Conservation (phyloP, 2,329 filamentous ascomycete species). For the Pestalotiopsis fici region DNA sequence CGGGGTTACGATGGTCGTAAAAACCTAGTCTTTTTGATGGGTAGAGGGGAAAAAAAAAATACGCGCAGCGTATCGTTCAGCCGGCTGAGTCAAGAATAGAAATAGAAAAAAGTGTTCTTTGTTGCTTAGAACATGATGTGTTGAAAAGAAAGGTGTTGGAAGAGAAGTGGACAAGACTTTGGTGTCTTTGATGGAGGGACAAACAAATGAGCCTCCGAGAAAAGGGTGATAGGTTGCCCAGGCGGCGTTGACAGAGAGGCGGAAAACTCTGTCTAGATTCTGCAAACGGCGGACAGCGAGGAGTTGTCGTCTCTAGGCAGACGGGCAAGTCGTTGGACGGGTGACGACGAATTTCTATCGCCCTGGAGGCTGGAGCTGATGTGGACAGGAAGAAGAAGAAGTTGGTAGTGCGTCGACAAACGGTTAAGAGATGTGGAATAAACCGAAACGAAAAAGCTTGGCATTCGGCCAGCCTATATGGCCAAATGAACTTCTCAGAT, state of each 20-base stretch:
- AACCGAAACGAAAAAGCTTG: not conserved
- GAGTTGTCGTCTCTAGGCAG: not conserved
- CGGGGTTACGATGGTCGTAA: not conserved
- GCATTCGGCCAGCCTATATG: not conserved
- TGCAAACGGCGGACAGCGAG: too few species aligned
- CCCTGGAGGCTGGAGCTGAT: not conserved
- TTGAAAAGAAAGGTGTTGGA: conserved; percentile 12
- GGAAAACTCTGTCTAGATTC: not conserved
- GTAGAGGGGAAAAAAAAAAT: conserved; percentile 2
- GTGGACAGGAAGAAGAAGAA: not conserved
- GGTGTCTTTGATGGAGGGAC: not conserved
- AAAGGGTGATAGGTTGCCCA: not conserved
- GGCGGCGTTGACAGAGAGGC: not conserved
- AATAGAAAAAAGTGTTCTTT: conserved; percentile 16
- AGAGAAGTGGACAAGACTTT: conserved; percentile 12
- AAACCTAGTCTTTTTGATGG: not conserved
- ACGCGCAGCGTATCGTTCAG: conserved; percentile 17
- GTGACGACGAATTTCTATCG: too few species aligned
- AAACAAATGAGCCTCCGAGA: not conserved
- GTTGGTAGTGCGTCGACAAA: not conserved
- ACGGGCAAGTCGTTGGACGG: too few species aligned
- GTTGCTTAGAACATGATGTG: conserved; percentile 4
- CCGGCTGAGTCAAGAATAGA: conserved; percentile 19
- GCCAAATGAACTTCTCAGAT: not conserved
- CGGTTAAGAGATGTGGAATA: not conserved